phyloP scores from a whole-genome alignment of 192 early-diverging fungal species.

The Dispira simplex region DNA sequence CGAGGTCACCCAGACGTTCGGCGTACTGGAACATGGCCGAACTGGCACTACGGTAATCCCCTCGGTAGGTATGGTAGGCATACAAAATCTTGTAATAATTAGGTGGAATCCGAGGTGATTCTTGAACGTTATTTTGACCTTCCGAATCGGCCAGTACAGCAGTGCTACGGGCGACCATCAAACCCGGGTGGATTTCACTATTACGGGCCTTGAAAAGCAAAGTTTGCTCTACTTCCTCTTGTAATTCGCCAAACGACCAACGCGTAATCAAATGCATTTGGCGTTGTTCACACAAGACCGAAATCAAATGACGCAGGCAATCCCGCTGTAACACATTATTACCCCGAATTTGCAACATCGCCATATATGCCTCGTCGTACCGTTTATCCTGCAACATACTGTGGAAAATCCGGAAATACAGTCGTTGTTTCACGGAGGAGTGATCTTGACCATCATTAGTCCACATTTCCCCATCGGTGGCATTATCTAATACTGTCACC shows the following conservation, averaged over 20 bases:
- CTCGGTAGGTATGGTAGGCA: conserved; percentile 30
- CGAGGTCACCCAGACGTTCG: conserved; percentile 16
- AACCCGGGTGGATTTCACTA: conserved; percentile 14
- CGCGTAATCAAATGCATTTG: neutral
- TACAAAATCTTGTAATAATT: conserved; percentile 32
- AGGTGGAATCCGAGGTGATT: neutral
- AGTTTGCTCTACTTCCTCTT: conserved; percentile 25
- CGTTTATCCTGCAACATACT: conserved; percentile 20
- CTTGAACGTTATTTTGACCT: neutral
- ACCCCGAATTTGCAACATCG: conserved; percentile 20
- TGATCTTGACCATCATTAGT: conserved; percentile 11
- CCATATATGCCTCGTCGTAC: conserved; percentile 27
- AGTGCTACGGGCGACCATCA: neutral
- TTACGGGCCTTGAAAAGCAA: conserved; percentile 32
- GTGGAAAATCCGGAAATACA: conserved; percentile 31
- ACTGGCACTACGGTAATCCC: conserved; percentile 31
- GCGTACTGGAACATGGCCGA: conserved; percentile 35
- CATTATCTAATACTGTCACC: conserved; percentile 15
- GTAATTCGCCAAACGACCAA: conserved; percentile 14
- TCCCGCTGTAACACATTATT: conserved; percentile 21
- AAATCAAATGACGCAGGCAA: conserved; percentile 26
- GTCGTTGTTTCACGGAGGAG: conserved; percentile 4
- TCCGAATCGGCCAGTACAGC: neutral
- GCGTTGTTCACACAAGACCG: conserved; percentile 24
- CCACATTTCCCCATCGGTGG: neutral